These are phyloP conservation scores for Mycena sp. DNA, from an alignment of 1,284 basidiomycete species.

Conservation along the genomic window DNA sequence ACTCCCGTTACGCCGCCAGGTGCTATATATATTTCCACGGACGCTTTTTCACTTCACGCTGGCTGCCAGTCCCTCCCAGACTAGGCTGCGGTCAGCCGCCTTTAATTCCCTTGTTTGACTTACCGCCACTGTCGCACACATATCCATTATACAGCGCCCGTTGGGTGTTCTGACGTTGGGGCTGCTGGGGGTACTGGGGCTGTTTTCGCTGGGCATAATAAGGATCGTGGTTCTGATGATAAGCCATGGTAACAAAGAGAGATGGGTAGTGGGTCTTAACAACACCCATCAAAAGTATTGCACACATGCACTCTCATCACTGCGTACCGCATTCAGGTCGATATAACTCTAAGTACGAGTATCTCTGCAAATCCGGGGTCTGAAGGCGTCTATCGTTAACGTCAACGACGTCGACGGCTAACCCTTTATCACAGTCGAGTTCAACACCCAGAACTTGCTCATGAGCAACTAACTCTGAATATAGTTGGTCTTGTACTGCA, in stretches of 20 bases:
- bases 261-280: conserved; percentile 9
- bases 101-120: conserved; percentile 1
- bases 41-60: conserved; percentile 30
- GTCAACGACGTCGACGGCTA: no score
- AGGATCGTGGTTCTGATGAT: conserved; percentile 62
- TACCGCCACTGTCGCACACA: neutral
- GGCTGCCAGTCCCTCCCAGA: conserved; percentile 3
- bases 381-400: no score
- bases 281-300: conserved; percentile 13
- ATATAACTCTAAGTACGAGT: no score
- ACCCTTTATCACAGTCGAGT: no score
- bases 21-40: conserved; percentile 28
- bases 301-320: no score
- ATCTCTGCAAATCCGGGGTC: no score
- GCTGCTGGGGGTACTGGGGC: no score
- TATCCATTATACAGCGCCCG: conserved; percentile 10
- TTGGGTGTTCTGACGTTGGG: conserved; percentile 18
- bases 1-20: conserved; percentile 18
- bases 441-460: no score
- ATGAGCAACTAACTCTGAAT: no score
- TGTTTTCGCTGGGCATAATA: conserved; percentile 48
- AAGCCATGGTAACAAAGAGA: conserved; percentile 57
- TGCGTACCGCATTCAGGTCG: no score
- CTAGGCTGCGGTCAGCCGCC: conserved; percentile 18
- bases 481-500: no score